Percentiles rank a stretch among this genome's conserved stretches.
Evolutionary conservation across 2,329 filamentous ascomycete species (phyloP).

Genomic region (Xylaria sp.): DNA sequence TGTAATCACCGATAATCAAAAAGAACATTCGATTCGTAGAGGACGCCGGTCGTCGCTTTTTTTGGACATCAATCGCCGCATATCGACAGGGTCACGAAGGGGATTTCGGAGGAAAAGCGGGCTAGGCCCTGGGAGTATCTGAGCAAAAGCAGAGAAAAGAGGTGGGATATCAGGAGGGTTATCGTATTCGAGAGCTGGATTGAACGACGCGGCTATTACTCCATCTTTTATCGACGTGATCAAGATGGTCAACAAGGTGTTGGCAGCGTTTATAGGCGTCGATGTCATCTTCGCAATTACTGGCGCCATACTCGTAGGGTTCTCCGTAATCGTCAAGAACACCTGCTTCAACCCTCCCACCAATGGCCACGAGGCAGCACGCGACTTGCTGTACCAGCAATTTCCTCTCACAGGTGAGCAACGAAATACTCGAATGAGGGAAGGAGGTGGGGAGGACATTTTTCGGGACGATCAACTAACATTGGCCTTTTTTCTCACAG

Average conservation of each 20-base stretch:
- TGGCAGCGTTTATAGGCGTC: conserved; percentile 54
- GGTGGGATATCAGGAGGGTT: neutral
- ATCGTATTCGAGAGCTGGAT: neutral
- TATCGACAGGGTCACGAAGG: conserved; percentile 6
- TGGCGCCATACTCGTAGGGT: conserved; percentile 60
- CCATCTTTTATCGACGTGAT: neutral
- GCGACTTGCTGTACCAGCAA: conserved; percentile 57
- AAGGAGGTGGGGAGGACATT: neutral
- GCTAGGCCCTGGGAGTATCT: neutral
- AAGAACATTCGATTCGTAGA: conserved; percentile 26
- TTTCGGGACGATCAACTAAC: no score
- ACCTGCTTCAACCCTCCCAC: conserved; percentile 50
- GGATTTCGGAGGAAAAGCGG: neutral
- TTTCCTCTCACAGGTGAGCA: conserved; percentile 57
- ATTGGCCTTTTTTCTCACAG: conserved; percentile 45
- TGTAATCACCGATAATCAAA: conserved; percentile 6
- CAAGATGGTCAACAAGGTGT: conserved; percentile 62
- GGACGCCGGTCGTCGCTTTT: conserved; percentile 49
- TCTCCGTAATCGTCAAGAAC: conserved; percentile 59
- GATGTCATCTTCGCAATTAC: conserved; percentile 59
- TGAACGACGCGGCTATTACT: neutral
- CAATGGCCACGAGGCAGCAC: conserved; percentile 55
- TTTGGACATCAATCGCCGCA: conserved; percentile 8
- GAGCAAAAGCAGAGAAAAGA: conserved; percentile 31
- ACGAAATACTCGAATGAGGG: neutral